Base-by-base conservation (phyloP, 805 yeast genomes). In the Tetrapisispora phaffii region DNA sequence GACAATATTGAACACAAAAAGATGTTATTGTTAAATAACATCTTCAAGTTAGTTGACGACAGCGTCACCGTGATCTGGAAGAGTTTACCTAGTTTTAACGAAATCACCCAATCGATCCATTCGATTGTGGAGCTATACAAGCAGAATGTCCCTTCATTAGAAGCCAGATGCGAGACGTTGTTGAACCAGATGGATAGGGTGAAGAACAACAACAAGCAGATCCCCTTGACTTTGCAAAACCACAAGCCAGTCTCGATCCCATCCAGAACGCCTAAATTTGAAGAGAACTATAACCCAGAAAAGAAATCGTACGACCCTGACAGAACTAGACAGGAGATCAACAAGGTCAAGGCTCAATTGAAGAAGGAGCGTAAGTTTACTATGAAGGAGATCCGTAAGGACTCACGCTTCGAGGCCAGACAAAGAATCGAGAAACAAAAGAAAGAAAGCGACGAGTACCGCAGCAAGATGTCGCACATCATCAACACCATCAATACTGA, bases 261-360 rank as follows among this genome's bases (percentile, higher is more conserved):
- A 34, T 76, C 95, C 2, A 76, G 75, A 57, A 83, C 88, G 32
- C 99, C 99, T 52, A 81, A 85, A 66, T 93, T 83, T 62, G 97
- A 90, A 67, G 97, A 87, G 58, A 87, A 88, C 71, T 93, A 82
- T 76, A 90, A 89, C 68, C 96, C 96, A 46, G 96, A 87, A 60
- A 85, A 80, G 77, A 89, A 85, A 69, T 85, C 94, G 8, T 84
- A 87, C 63, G 96, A 90, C 63, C 76, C 83, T 43, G 84, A 89
- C 62, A 74, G 80, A 54, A 80, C 82, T 48, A 75, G 93, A 65
- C 85, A 80, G 53, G 97, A 93, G 65, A 67, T 85, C 54, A 75
- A 74, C 62, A 93, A 93, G 73, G 76, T 90, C 71, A 78, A 76
- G 66, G 80, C 83, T 19, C 86, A 85, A 68, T 69, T 88, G 66